Evolutionary conservation across 306 rosid species (phyloP).

Genomic region (Cucurbita argyrosperma): DNA sequence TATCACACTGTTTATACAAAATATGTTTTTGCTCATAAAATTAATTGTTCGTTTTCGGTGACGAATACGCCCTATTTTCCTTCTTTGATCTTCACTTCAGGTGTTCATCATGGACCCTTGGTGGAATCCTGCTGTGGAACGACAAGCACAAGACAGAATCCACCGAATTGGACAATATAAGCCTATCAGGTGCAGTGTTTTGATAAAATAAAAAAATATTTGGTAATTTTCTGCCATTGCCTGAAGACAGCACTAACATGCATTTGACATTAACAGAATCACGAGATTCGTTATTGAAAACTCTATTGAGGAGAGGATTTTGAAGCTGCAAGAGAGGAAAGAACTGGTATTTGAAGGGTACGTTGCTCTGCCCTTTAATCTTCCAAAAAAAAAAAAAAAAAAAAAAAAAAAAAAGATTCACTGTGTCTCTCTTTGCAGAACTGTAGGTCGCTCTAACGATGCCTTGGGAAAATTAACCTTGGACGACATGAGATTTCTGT

Average conservation of each 20-base stretch:
- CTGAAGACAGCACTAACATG: not conserved
- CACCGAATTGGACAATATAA: conserved; percentile 90
- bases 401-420: not conserved
- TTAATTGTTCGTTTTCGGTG: not conserved
- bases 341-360: conserved; percentile 89
- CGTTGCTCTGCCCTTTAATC: conserved; percentile 2
- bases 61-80: not conserved
- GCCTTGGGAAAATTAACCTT: conserved; percentile 67
- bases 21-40: not conserved
- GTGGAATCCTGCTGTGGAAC: conserved; percentile 99
- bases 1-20: not conserved
- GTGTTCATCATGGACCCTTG: conserved; percentile 97
- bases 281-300: conserved; percentile 75
- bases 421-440: conserved; percentile 24
- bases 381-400: not conserved
- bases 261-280: conserved; percentile 28
- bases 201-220: not conserved
- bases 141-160: conserved; percentile 90
- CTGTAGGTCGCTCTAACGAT: conserved; percentile 58
- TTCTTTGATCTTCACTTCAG: conserved; percentile 16
- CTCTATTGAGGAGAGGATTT: conserved; percentile 85
- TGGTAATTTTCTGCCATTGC: not conserved
- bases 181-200: conserved; percentile 56
- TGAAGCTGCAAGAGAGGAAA: conserved; percentile 84
- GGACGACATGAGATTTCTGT: conserved; percentile 54